phyloP scores from a whole-genome alignment of 2,329 filamentous ascomycete species.

The Venturia asperata region DNA sequence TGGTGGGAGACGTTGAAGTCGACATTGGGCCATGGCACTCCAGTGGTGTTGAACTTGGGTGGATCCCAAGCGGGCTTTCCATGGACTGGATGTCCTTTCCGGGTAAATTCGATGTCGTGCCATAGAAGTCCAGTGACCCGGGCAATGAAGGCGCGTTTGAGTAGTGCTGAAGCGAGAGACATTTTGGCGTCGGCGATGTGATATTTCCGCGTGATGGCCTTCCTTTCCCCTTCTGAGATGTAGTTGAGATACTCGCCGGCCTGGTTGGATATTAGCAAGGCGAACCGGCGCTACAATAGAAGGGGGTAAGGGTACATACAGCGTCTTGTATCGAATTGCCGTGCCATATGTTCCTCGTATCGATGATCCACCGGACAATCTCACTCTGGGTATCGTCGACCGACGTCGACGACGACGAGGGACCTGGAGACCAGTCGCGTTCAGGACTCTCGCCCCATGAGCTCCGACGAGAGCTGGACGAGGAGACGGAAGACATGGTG shows the following conservation, averaged over 20 bases:
- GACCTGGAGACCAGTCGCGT: constrained; percentile 10
- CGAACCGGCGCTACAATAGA: neutral
- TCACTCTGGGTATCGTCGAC: constrained; percentile 10
- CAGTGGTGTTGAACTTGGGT: constrained; percentile 30
- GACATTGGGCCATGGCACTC: constrained; percentile 29
- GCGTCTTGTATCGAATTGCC: constrained; percentile 39
- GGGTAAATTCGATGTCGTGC: constrained; percentile 50
- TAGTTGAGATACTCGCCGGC: constrained; percentile 38
- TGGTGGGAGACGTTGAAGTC: constrained; percentile 78
- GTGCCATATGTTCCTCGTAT: constrained; percentile 42
- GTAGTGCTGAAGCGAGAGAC: constrained; percentile 61
- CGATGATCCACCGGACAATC: constrained; percentile 39
- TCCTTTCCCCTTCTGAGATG: constrained; percentile 47
- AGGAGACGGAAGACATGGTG: constrained; percentile 17
- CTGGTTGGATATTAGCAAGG: constrained; percentile 23
- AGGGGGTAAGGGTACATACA: constrained; percentile 24
- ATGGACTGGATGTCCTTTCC: constrained; percentile 45
- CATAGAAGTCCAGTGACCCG: constrained; percentile 54
- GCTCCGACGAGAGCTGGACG: constrained; percentile 14
- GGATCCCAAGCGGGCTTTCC: constrained; percentile 46
- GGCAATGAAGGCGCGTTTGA: constrained; percentile 65
- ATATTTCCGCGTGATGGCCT: constrained; percentile 53
- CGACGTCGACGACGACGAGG: constrained; percentile 10
- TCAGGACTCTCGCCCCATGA: constrained; percentile 7
- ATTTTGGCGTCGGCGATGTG: constrained; percentile 68